Percentiles rank a stretch among this genome's conserved stretches.
phyloP scores from a whole-genome alignment of 371 early-diverging fungal species.

The Apophysomyces trapeziformis region DNA sequence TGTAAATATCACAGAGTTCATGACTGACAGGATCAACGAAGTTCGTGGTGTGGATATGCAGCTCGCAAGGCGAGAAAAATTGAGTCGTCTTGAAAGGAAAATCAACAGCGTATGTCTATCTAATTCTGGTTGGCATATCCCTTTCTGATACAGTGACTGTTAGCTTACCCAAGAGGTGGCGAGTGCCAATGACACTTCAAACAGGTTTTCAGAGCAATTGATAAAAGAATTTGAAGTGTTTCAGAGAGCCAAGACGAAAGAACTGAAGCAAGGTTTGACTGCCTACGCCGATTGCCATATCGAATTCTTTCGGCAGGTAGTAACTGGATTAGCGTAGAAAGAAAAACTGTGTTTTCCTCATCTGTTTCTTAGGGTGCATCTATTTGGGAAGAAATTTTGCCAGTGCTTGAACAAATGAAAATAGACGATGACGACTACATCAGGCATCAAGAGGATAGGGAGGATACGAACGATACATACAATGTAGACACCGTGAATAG shows the following conservation, averaged over 20 bases:
- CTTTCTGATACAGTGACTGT: neutral
- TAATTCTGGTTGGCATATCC: neutral
- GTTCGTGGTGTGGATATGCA: constrained; percentile 82
- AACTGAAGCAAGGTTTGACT: constrained; percentile 76
- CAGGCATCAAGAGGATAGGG: neutral
- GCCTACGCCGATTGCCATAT: constrained; percentile 81
- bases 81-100: constrained; percentile 69
- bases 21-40: constrained; percentile 86
- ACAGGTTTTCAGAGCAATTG: constrained; percentile 78
- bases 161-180: constrained; percentile 83
- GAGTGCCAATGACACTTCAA: constrained; percentile 66
- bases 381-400: constrained; percentile 23
- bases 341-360: no score
- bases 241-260: constrained; percentile 72
- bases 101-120: constrained; percentile 66
- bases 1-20: constrained; percentile 71
- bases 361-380: constrained; percentile 9
- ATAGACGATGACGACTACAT: constrained; percentile 12
- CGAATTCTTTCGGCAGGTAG: constrained; percentile 64
- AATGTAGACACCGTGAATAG: neutral
- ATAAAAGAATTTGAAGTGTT: constrained; percentile 83
- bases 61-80: constrained; percentile 69
- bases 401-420: constrained; percentile 17
- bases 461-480: neutral
- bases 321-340: no score